Evolutionary conservation across 805 yeast genomes (phyloP).

Genomic region (Candida wancherniae): DNA sequence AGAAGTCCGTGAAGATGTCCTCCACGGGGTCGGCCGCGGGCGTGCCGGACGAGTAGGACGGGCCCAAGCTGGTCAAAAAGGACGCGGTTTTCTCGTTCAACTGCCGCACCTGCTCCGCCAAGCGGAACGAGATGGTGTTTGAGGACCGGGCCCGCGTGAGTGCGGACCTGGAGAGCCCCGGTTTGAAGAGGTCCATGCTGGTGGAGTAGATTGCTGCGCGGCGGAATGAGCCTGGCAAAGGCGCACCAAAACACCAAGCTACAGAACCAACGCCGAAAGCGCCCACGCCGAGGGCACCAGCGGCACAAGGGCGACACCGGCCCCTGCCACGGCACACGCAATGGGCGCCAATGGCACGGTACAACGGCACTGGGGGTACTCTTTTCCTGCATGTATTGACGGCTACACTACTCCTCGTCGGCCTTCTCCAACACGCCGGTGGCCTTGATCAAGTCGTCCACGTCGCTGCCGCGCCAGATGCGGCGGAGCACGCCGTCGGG

Average conservation of each 20-base stretch:
- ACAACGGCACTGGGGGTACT: not conserved
- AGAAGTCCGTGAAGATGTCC: slow-evolving; percentile 15
- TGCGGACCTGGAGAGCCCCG: slow-evolving; percentile 14
- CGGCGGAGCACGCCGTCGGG: slow-evolving; percentile 56
- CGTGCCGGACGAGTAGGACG: slow-evolving; percentile 9
- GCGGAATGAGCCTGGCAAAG: too few relatives aligned
- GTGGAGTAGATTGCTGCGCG: too few relatives aligned
- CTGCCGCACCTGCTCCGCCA: slow-evolving; percentile 19
- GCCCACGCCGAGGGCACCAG: too few relatives aligned
- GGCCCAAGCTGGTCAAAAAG: slow-evolving; percentile 21
- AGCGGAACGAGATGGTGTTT: slow-evolving; percentile 27
- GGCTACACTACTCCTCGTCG: slow-evolving; percentile 15
- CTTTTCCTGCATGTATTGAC: not conserved
- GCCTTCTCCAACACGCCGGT: slow-evolving; percentile 56
- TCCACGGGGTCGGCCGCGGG: slow-evolving; percentile 10
- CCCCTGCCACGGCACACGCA: too few relatives aligned
- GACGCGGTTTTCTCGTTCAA: slow-evolving; percentile 18
- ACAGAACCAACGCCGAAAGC: too few relatives aligned
- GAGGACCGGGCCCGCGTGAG: slow-evolving; percentile 22
- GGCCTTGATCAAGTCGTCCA: slow-evolving; percentile 67
- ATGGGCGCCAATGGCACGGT: not conserved
- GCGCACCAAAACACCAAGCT: too few relatives aligned
- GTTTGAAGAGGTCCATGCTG: slow-evolving; percentile 21
- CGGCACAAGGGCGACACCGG: too few relatives aligned
- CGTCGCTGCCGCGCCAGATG: slow-evolving; percentile 76